Evolutionary conservation across 768 basidiomycete genomes (phyloP).

Genomic region (Ramaria rubella): DNA sequence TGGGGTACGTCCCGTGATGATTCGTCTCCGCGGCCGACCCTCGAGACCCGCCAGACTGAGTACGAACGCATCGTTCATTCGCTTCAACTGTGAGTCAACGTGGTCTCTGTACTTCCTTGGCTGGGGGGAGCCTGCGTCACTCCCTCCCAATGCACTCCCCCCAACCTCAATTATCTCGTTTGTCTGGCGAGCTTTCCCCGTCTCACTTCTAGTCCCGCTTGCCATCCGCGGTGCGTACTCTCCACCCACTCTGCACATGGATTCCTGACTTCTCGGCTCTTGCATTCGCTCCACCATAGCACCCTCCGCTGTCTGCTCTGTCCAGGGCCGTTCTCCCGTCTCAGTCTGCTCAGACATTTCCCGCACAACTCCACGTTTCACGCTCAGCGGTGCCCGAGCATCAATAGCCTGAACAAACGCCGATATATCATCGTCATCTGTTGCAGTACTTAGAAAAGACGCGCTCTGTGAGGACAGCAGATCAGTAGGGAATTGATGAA

Average conservation of each 20-base stretch:
- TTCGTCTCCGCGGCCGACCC: background rate
- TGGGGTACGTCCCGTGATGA: constrained; percentile 13
- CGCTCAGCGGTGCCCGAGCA: constrained; percentile 51
- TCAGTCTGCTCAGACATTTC: constrained; percentile 7
- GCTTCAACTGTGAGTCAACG: constrained; percentile 43
- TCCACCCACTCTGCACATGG: too few species aligned
- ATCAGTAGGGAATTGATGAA: background rate
- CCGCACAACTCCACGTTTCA: constrained; percentile 11
- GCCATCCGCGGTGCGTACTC: too few species aligned
- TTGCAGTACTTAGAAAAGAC: constrained; percentile 41
- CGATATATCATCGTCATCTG: constrained; percentile 74
- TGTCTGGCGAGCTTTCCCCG: too few species aligned
- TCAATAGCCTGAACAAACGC: constrained; percentile 75
- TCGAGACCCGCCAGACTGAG: constrained; percentile 36
- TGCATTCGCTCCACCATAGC: too few species aligned
- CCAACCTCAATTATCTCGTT: too few species aligned
- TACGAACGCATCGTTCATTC: constrained; percentile 65
- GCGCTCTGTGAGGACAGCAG: constrained; percentile 27
- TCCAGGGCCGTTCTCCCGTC: constrained; percentile 6
- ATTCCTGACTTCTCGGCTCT: too few species aligned
- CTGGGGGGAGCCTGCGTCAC: background rate
- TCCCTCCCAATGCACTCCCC: too few species aligned
- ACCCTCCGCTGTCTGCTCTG: too few species aligned
- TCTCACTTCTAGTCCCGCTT: too few species aligned
- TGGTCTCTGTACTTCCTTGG: constrained; percentile 26